Evolutionary conservation across 2,329 filamentous ascomycete genomes (phyloP).

Genomic region (Colletotrichum caudatum): DNA sequence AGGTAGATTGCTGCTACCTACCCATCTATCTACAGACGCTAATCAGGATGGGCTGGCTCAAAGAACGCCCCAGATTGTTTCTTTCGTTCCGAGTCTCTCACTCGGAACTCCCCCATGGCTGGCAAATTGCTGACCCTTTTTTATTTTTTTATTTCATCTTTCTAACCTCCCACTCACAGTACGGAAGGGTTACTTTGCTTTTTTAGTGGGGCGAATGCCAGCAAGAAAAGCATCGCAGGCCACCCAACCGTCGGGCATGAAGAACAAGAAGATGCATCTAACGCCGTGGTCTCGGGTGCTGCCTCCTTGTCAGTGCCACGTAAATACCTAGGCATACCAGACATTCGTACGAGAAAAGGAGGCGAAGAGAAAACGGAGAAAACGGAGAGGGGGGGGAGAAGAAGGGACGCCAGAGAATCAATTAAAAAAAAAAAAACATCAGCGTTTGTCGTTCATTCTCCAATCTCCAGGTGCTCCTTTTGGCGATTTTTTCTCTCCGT

Average conservation of each 20-base stretch:
- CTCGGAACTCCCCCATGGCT: background rate
- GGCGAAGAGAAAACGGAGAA: no score
- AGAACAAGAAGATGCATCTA: conserved; percentile 8
- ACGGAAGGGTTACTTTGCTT: conserved; percentile 1
- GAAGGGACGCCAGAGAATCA: background rate
- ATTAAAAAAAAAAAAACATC: background rate
- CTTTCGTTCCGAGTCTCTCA: conserved; percentile 1
- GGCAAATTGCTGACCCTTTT: conserved; percentile 9
- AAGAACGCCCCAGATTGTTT: conserved; percentile 35
- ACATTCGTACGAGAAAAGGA: background rate
- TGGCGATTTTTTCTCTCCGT: conserved; percentile 36
- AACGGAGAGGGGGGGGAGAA: background rate
- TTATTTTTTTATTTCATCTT: no score
- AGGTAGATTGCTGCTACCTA: no score
- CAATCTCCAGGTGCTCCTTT: conserved; percentile 41
- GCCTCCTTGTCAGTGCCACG: background rate
- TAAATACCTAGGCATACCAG: background rate
- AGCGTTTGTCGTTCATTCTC: conserved; percentile 25
- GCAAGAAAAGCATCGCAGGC: conserved; percentile 6
- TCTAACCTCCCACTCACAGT: background rate
- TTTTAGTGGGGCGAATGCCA: conserved; percentile 29
- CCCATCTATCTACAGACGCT: background rate
- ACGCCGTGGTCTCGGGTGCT: background rate
- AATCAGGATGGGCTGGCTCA: background rate
- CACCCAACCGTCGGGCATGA: conserved; percentile 15